Base-by-base conservation (phyloP, 257 asterid genomes). In the Marsdenia floribunda region DNA sequence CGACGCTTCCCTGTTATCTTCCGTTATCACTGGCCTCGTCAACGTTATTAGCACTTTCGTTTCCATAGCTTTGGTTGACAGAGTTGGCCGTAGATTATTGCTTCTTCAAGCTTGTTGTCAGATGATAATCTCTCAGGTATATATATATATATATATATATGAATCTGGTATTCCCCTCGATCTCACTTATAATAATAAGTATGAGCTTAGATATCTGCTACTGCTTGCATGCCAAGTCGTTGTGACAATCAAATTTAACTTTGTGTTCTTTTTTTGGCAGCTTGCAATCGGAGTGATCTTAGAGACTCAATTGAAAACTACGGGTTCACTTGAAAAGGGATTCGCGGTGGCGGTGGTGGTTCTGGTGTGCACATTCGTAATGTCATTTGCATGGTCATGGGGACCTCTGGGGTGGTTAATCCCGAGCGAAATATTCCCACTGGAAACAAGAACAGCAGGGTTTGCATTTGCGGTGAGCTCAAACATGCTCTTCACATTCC, bases 361-460 rank as follows among this genome's bases (percentile, higher is more conserved):
- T 18, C 26, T 78, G 1, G 83, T 85, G 15, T 82, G 86, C 73
- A 70, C 75, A 33, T 85, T 75, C 44, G 88, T 85, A 33, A 83
- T 79, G 76, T 70, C 83, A 7, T 85, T 85, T 24, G 88, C 86
- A 9, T 82, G 86, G 88, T 85, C 86, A 26, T 85, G 86, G 86
- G 88, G 85, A 2, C 88, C 88, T 0, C 49, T 85, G 6, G 88
- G 88, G 0, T 85, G 88, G 88, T 38, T 85, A 71, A 82, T 85
- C 22, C 88, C 88, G 0, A 79, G 86, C 58, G 88, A 85, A 38
- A 77, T 75, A 13, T 82, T 85, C 74, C 88, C 88, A 7, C 2
- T 85, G 61, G 88, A 85, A 37, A 85, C 84, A 1, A 66, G 88
- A 72, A 80, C 88, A 4, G 81, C 83, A 0, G 88, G 88, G 19